Base-by-base conservation (phyloP, 768 basidiomycete genomes). In the Leccinum incarnatum region DNA sequence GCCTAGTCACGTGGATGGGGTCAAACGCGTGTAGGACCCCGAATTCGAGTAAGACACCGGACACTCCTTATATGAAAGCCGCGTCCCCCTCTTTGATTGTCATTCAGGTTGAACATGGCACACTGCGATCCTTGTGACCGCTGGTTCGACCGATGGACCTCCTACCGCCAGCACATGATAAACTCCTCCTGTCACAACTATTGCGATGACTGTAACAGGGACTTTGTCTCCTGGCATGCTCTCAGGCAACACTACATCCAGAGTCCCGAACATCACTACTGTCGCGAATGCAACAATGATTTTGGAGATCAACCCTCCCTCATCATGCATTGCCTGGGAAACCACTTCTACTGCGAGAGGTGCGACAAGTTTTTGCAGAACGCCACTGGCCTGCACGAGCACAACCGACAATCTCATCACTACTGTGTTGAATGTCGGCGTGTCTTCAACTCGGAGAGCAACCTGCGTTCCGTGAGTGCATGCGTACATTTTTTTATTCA, bases 201-300 rank as follows among this genome's bases (percentile, higher is more conserved):
- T 34, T 88, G 87, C 63, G 4, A 69, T 11, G 65, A 72, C 10
- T 88, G 85, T 60, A 52, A 75, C 0, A 23, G 36, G 9, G 83
- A 86, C 61, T 87, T 86, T 65, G 4, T 63, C 0, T 67, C 79
- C 0, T 60, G 61, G 61, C 2, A 0, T 1, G 78, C 65, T 0
- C 78, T 83, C 58, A 74, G 71, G 56, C 75, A 83, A 56, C 87
- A 88, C 67, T 85, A 69, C 62, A 74, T 80, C 25, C 76, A 84
- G 54, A 83, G 81, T 64, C 70, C 73, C 6, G 25, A 14, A 0
- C 86, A 87, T 54, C 12, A 67, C 42, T 88, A 80, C 58, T 88
- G 87, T 67, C 79, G 80, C 56, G 37, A 62, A 19, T 88, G 87
- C 68, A 55, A 79, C 30, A 56, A 59, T 15, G 78, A 83, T 55